A percentile compares a stretch with the other conserved stretches of the same genome.
Evolutionary conservation across 1,284 basidiomycete species (phyloP).

Genomic region (Microbotryum lychnidis-dioicae): DNA sequence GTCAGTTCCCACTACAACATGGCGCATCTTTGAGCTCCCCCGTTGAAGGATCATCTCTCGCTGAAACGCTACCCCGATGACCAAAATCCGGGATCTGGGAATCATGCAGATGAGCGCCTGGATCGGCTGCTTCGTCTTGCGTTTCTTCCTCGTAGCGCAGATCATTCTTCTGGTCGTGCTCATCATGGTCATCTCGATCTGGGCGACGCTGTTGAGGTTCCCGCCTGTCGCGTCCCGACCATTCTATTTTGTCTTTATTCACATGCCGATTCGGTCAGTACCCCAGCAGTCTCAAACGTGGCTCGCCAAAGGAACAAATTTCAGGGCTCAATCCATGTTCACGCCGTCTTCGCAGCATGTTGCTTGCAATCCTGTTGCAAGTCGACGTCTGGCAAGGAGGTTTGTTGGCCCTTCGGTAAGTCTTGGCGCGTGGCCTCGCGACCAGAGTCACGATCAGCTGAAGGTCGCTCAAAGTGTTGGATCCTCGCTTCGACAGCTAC

Average conservation of each 20-base stretch:
- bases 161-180: slow-evolving; percentile 23
- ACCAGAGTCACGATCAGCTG: not conserved
- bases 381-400: slow-evolving; percentile 29
- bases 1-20: not conserved
- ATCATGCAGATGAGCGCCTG: slow-evolving; percentile 20
- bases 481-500: slow-evolving; percentile 4
- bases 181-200: slow-evolving; percentile 21
- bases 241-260: slow-evolving; percentile 18
- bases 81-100: too few species aligned
- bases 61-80: too few species aligned
- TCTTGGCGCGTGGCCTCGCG: not conserved
- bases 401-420: slow-evolving; percentile 24
- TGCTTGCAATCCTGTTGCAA: slow-evolving; percentile 15
- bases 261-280: slow-evolving; percentile 19
- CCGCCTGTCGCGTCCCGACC: slow-evolving; percentile 10
- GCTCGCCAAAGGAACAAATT: not conserved
- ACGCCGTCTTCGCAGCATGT: slow-evolving; percentile 5
- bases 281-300: not conserved
- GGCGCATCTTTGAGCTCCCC: not conserved
- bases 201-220: slow-evolving; percentile 21
- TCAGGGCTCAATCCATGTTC: not conserved
- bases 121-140: slow-evolving; percentile 21
- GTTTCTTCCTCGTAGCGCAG: slow-evolving; percentile 23
- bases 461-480: not conserved
- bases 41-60: too few species aligned